phyloP scores from a whole-genome alignment of 305 asterid genomes.

The Fraxinus platypoda region DNA sequence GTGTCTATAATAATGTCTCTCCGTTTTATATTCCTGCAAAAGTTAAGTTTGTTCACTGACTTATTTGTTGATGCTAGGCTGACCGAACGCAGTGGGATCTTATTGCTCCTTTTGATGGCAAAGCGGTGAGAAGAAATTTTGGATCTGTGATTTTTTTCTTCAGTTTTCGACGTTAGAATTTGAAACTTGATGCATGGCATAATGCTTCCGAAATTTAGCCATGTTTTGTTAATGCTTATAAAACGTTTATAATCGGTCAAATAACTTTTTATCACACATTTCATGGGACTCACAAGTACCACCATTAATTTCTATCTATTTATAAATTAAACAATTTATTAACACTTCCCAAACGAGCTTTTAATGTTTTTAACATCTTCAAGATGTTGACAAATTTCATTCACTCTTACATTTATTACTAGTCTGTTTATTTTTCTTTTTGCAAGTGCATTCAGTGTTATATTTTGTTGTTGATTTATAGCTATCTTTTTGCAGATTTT shows the following conservation, averaged over 20 bases:
- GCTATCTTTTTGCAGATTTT: slow-evolving; percentile 45
- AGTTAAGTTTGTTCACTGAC: slow-evolving; percentile 12
- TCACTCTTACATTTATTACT: neutral
- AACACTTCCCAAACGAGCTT: neutral
- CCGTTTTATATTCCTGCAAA: neutral
- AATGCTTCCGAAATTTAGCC: neutral
- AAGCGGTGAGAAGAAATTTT: slow-evolving; percentile 57
- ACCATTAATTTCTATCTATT: neutral
- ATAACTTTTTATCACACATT: neutral
- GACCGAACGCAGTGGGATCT: slow-evolving; percentile 57
- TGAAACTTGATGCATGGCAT: neutral
- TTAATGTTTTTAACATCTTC: neutral
- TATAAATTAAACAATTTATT: too few species aligned
- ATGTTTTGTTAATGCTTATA: neutral
- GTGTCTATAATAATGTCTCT: slow-evolving; percentile 3
- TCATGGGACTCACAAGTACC: neutral
- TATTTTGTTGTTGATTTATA: neutral
- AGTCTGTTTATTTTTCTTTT: neutral
- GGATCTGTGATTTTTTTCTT: neutral
- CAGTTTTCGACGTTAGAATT: neutral
- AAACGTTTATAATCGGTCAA: neutral
- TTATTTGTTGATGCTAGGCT: slow-evolving; percentile 44
- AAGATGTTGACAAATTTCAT: neutral
- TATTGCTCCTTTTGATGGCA: slow-evolving; percentile 56
- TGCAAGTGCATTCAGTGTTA: neutral